Evolutionary conservation across 345 rosid genomes (phyloP), one percentile per base, ranked within the genome.

Genomic region (Eucalyptus brandiana): DNA sequence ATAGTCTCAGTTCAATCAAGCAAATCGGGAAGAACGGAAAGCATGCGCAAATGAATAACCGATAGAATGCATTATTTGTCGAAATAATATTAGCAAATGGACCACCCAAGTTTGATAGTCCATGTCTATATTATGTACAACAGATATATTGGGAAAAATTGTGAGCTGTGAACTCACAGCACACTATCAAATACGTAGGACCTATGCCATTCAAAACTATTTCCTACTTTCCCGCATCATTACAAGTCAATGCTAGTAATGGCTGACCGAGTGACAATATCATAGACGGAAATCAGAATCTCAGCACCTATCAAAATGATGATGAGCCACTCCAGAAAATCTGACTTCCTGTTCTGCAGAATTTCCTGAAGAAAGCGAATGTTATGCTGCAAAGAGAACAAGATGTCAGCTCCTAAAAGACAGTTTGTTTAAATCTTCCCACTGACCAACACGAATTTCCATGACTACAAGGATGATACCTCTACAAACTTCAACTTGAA

Each of bases 281-380:
- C 97, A 48, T 94, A 96, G 51, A 96, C 91, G 13, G 98, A 95
- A 21, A 97, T 96, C 9, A 94, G 91, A 76, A 97, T 96, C 91
- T 97, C 99, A 4, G 93, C 98, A 88, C 96, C 93, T 6, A 97
- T 96, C 94, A 98, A 89, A 56, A 97, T 89, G 45, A 98, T 97
- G 93, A 98, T 96, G 89, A 98, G 97, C 99, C 98, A 98, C 90
- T 98, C 99, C 87, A 98, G 90, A 89, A 97, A 96, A 95, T 95
- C 97, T 18, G 99, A 97, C 92, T 97, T 97, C 93, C 99, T 94
- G 86, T 98, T 98, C 87, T 98, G 99, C 89, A 98, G 97, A 91
- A 97, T 98, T 89, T 97, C 99, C 90, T 97, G 99, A 80, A 98
- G 98, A 89, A 98, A 96, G 4, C 98, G 96, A 89, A 96, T 95